Evolutionary conservation across 179 eudicot species (phyloP), one percentile per base, ranked within the genome.

Genomic region (Beta lomatogona): DNA sequence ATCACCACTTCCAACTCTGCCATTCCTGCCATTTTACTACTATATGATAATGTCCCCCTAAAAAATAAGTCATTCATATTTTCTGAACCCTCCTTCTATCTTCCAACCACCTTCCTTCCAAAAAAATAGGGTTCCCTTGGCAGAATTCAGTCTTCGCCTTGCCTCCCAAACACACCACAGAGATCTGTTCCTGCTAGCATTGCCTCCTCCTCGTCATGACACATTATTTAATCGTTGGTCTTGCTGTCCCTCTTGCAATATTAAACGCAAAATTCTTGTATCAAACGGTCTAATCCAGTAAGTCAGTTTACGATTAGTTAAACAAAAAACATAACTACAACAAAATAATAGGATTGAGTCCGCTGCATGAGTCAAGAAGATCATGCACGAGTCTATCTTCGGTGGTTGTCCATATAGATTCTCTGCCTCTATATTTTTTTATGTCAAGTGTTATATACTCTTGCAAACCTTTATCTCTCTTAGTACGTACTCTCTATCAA

Each of bases 91-190:
- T 46, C 74, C 3, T 48, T 9, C 67, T 75, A 73, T 67, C 79
- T 85, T 85, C 87, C 59, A 74, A 77, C 69, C 61, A 73, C 71
- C 70, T 85, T 65, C 82, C 87, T 76, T 18, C 22, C 12, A 22
- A 67, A 73, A 83, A 10, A 14, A 9, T 21, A 31, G 57, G 67
- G 65, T 48, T 57, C 4, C 67, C 22, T 73, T 84, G 73, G 65
- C 84, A 85, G 77, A 78, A 64, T 6, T 57, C 52, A 60, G 87
- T 84, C 82, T 65, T 60, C 44, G 69, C 21, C 25, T 41, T 84
- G 86, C 86, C 84, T 68, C 80, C 82, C 46, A 5, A 75, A 85
- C 82, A 73, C 73, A 78, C 36, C 79, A 78, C 84, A 85, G 3
- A 81, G 87, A 85, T 85, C 82, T 85, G 67, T 73, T 81, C 80